Evolutionary conservation across 2,329 filamentous ascomycete species (phyloP).

Genomic region (Tolypocladium tundrense): DNA sequence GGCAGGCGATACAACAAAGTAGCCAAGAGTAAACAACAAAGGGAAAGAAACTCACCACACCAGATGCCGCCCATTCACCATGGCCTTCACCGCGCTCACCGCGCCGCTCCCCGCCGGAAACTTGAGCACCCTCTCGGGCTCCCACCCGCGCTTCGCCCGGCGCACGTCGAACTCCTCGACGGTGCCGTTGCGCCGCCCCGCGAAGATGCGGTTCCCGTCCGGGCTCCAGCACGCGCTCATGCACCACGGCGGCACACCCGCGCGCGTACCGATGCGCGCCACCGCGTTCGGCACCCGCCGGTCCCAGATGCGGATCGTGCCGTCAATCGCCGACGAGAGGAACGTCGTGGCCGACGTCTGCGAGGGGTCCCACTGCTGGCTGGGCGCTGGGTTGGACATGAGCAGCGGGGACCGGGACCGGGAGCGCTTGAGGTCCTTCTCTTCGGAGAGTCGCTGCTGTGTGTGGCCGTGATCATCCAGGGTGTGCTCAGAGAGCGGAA

Average conservation of each 20-base stretch:
- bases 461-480: not conserved
- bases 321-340: conserved; percentile 79
- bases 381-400: not conserved
- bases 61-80: conserved; percentile 87
- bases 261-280: conserved; percentile 64
- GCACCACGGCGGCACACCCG: conserved; percentile 85
- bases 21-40: not conserved
- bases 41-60: conserved; percentile 50
- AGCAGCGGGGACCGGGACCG: conserved; percentile 16
- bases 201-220: conserved; percentile 91
- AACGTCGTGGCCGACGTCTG: conserved; percentile 70
- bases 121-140: conserved; percentile 68
- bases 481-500: not conserved
- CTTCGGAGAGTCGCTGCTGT: conserved; percentile 1
- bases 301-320: conserved; percentile 89
- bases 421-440: conserved; percentile 9
- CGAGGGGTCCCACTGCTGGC: conserved; percentile 37
- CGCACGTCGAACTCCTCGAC: conserved; percentile 92
- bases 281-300: conserved; percentile 64
- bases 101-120: conserved; percentile 85
- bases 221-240: conserved; percentile 96
- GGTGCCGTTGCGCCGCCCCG: conserved; percentile 78
- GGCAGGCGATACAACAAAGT: not conserved
- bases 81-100: conserved; percentile 77
- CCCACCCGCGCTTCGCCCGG: conserved; percentile 56